phyloP scores from a whole-genome alignment of 2,329 filamentous ascomycete species.

The Venturia asperata region DNA sequence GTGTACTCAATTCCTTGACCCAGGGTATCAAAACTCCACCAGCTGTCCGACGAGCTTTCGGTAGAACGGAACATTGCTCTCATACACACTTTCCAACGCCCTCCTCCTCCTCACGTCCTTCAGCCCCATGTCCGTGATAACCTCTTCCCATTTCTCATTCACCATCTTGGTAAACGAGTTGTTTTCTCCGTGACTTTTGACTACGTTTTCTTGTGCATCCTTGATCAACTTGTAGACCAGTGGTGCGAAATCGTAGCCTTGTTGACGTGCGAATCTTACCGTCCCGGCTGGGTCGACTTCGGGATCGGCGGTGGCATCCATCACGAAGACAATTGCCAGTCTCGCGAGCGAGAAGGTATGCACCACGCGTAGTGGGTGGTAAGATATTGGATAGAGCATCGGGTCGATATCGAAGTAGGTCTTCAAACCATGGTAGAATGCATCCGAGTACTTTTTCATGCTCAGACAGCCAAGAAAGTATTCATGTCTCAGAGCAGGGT shows the following conservation, averaged over 20 bases:
- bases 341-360: constrained; percentile 38
- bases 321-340: constrained; percentile 31
- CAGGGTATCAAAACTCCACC: not conserved
- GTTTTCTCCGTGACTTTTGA: constrained; percentile 37
- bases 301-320: constrained; percentile 1
- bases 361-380: constrained; percentile 49
- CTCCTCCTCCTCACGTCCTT: constrained; percentile 12
- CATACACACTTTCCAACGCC: constrained; percentile 7
- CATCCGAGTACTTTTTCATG: constrained; percentile 34
- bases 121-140: constrained; percentile 26
- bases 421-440: constrained; percentile 46
- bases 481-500: constrained; percentile 47
- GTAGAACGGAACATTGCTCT: constrained; percentile 13
- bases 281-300: constrained; percentile 17
- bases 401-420: constrained; percentile 47
- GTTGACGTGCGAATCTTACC: constrained; percentile 24
- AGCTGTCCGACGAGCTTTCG: not conserved
- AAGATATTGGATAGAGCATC: constrained; percentile 40
- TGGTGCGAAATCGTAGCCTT: constrained; percentile 35
- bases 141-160: constrained; percentile 32
- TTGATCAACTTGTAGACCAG: constrained; percentile 38
- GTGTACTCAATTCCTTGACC: not conserved
- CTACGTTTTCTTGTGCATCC: constrained; percentile 35
- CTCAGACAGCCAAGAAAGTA: constrained; percentile 44
- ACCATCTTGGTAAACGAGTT: constrained; percentile 37